Evolutionary conservation across 352 stramenopile species (phyloP).

Genomic region (Pythium aquatile): DNA sequence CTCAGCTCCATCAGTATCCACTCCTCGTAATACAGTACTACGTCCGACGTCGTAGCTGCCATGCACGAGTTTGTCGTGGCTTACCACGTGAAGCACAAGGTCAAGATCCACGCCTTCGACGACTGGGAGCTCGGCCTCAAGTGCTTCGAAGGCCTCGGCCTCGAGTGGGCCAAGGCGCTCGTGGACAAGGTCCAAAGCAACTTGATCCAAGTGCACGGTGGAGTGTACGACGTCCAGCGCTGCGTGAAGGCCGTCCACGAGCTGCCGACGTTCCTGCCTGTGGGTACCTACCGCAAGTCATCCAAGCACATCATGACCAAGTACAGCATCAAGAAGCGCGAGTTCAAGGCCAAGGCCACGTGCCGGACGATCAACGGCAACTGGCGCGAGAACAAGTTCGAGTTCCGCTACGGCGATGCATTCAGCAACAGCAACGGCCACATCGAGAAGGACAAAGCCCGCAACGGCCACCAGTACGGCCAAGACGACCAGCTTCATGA

Average conservation of each 20-base stretch:
- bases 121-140: background rate
- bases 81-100: background rate
- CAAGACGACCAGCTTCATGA: background rate
- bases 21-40: no score
- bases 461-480: background rate
- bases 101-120: conserved; percentile 5
- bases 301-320: background rate
- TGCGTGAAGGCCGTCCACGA: conserved; percentile 6
- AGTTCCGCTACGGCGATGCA: background rate
- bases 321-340: conserved; percentile 2
- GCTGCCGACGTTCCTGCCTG: background rate
- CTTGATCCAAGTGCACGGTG: background rate
- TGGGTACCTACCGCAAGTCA: background rate
- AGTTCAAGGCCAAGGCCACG: background rate
- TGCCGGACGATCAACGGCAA: background rate
- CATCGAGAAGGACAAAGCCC: background rate
- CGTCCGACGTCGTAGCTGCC: no score
- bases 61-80: conserved; percentile 4
- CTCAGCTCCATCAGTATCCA: background rate
- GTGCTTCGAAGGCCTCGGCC: background rate
- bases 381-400: conserved; percentile 2
- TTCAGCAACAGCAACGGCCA: conserved; percentile 5
- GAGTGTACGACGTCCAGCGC: background rate
- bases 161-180: background rate
- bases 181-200: conserved; percentile 1